Evolutionary conservation across 108 stramenopile species (phyloP).

Genomic region (Hondaea fermentalgiana): DNA sequence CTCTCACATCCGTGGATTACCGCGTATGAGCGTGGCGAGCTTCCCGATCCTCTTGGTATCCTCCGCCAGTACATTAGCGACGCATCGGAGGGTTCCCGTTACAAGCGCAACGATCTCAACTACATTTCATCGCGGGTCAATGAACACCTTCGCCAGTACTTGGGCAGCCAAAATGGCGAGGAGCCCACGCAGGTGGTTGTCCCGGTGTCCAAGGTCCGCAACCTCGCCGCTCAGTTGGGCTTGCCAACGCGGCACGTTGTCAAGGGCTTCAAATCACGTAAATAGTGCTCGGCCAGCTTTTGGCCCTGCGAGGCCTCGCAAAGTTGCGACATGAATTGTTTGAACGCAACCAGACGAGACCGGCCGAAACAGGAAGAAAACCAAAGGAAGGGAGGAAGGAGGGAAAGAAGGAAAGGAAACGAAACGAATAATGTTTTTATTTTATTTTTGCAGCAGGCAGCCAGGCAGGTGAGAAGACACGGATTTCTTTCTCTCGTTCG

Average conservation of each 20-base stretch:
- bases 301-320: too few species aligned
- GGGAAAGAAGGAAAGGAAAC: not conserved
- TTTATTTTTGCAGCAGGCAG: too few species aligned
- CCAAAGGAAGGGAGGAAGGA: not conserved
- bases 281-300: not conserved
- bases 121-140: not conserved
- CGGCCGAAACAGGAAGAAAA: not conserved
- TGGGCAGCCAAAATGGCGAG: not conserved
- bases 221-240: not conserved
- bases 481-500: too few species aligned
- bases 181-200: not conserved
- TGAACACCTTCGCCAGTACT: not conserved
- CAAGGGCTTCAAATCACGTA: not conserved
- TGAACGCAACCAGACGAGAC: too few species aligned
- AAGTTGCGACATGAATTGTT: too few species aligned
- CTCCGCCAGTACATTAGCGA: not conserved
- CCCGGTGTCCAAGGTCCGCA: not conserved
- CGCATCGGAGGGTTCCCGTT: not conserved
- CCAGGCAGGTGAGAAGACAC: too few species aligned
- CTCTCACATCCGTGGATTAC: constrained; percentile 40
- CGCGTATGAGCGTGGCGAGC: not conserved
- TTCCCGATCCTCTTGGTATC: not conserved
- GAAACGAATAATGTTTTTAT: not conserved
- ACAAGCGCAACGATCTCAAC: not conserved
- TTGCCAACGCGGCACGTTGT: not conserved